Conservation (phyloP, 352 stramenopile species). For the Phytopythium cucurbitacearum region DNA sequence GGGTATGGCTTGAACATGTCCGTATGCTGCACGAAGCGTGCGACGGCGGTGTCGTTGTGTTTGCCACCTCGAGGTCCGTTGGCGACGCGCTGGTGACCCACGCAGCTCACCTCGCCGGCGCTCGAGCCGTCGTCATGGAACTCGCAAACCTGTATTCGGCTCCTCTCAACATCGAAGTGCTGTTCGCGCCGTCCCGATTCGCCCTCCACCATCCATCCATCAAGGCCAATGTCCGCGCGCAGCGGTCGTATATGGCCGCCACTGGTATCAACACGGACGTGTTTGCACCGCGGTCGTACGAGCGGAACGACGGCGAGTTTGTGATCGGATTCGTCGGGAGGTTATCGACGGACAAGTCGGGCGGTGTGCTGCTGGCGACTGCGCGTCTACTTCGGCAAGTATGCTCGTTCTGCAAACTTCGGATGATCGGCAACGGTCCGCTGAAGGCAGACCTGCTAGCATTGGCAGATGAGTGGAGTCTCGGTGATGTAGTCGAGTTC, state of each 20-base stretch:
- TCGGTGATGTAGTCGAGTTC: slow-evolving; percentile 27
- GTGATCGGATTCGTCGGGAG: slow-evolving; percentile 45
- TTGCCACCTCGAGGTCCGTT: slow-evolving; percentile 35
- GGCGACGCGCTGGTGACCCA: slow-evolving; percentile 29
- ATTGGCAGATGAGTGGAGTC: slow-evolving; percentile 23
- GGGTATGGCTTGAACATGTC: slow-evolving; percentile 22
- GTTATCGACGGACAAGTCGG: slow-evolving; percentile 40
- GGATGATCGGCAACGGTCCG: slow-evolving; percentile 32
- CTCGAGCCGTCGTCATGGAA: slow-evolving; percentile 41
- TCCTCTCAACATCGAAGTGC: slow-evolving; percentile 30
- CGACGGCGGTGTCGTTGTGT: slow-evolving; percentile 32
- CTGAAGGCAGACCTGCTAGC: slow-evolving; percentile 20
- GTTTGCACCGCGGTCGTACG: slow-evolving; percentile 14
- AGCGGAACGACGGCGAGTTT: slow-evolving; percentile 11
- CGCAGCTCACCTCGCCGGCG: slow-evolving; percentile 27
- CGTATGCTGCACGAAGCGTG: slow-evolving; percentile 22
- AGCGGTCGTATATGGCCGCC: slow-evolving; percentile 24
- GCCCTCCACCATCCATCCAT: slow-evolving; percentile 41
- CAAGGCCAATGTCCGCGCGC: slow-evolving; percentile 12
- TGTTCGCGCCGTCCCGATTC: slow-evolving; percentile 55
- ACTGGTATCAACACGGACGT: slow-evolving; percentile 32
- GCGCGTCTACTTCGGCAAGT: slow-evolving; percentile 19
- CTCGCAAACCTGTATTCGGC: slow-evolving; percentile 42
- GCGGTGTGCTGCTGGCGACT: slow-evolving; percentile 29
- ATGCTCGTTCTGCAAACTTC: slow-evolving; percentile 22